phyloP scores from a whole-genome alignment of 805 yeast genomes.

The Candida patagonica region DNA sequence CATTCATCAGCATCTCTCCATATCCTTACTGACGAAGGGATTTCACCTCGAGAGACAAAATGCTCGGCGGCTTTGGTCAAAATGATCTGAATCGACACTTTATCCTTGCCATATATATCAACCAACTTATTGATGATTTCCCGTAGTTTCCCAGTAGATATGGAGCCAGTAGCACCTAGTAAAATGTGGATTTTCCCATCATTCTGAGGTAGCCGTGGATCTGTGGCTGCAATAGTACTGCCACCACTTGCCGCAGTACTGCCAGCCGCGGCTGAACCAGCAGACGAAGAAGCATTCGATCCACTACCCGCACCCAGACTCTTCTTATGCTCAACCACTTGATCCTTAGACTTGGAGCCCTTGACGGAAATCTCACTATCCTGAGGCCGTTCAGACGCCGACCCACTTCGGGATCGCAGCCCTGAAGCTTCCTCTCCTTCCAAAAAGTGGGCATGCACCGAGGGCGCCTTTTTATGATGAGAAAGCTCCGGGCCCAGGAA shows the following conservation, averaged over 20 bases:
- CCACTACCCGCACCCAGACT: background rate
- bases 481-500: too few relatives aligned
- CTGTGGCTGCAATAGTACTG: conserved; percentile 22
- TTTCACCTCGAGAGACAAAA: conserved; percentile 49
- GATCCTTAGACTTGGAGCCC: conserved; percentile 1
- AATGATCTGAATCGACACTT: conserved; percentile 75
- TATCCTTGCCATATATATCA: conserved; percentile 65
- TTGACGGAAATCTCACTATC: conserved; percentile 12
- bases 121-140: conserved; percentile 70
- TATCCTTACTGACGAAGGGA: conserved; percentile 61
- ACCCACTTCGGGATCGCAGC: conserved; percentile 17
- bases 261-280: conserved; percentile 1
- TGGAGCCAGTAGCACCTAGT: conserved; percentile 82
- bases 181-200: conserved; percentile 83
- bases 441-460: conserved; percentile 73
- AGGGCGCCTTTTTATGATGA: conserved; percentile 43
- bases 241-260: conserved; percentile 1
- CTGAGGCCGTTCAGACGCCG: conserved; percentile 20
- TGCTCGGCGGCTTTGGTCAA: conserved; percentile 81
- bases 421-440: conserved; percentile 47
- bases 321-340: conserved; percentile 1
- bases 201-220: conserved; percentile 62
- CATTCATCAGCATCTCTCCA: conserved; percentile 97
- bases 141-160: conserved; percentile 75
- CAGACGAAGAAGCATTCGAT: conserved; percentile 11